These are phyloP conservation scores for Stemphylium beticola DNA, from an alignment of 2,329 filamentous ascomycete genomes.

Conservation along the genomic window DNA sequence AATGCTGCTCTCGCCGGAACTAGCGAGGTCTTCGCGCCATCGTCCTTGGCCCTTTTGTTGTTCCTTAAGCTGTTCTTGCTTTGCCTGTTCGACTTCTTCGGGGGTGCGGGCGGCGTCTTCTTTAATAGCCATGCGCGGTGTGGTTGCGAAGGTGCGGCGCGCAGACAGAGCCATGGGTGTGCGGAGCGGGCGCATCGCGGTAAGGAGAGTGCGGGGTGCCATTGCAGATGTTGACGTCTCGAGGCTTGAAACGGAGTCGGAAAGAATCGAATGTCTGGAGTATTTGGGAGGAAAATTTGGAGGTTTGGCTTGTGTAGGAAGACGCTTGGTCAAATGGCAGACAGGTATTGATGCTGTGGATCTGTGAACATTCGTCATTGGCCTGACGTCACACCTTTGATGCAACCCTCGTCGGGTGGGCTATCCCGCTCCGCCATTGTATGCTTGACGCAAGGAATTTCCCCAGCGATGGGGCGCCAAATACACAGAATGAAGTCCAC, in stretches of 20 bases:
- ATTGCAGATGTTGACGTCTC: slow-evolving; percentile 12
- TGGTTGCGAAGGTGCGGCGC: slow-evolving; percentile 39
- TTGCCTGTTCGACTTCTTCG: slow-evolving; percentile 51
- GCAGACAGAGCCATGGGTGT: slow-evolving; percentile 7
- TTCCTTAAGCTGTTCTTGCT: slow-evolving; percentile 54
- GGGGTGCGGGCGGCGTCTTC: slow-evolving; percentile 50
- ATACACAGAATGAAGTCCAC: too few relatives aligned
- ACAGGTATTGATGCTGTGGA: neutral
- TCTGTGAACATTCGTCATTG: neutral
- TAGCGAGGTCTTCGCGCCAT: slow-evolving; percentile 54
- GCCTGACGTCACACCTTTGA: neutral
- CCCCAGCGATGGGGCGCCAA: too few relatives aligned
- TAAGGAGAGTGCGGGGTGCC: slow-evolving; percentile 23
- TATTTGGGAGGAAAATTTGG: neutral
- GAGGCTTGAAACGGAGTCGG: neutral
- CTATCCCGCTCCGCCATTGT: neutral
- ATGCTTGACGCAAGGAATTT: neutral
- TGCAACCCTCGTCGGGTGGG: neutral
- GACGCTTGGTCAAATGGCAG: neutral
- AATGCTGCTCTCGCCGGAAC: slow-evolving; percentile 49
- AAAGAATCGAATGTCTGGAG: neutral
- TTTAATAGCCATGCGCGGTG: slow-evolving; percentile 45
- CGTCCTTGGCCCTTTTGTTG: slow-evolving; percentile 51
- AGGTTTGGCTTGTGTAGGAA: neutral
- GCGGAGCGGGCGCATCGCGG: slow-evolving; percentile 17